Evolutionary conservation across 73 alveolate species (phyloP).

Genomic region (Breviolum minutum): DNA sequence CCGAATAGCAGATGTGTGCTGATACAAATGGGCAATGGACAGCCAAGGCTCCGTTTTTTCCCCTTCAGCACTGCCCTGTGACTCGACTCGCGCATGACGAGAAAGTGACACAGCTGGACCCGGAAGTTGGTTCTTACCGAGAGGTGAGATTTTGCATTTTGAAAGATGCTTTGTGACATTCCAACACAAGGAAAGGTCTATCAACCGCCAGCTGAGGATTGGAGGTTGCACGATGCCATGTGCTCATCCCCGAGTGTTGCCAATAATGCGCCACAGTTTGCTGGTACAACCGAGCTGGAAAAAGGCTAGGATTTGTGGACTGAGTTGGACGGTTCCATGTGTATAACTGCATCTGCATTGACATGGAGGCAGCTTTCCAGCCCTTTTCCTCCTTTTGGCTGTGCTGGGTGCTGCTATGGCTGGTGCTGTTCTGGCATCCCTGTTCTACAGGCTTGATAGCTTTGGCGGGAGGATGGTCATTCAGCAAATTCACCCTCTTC

Average conservation of each 20-base stretch:
- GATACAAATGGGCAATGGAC: background rate
- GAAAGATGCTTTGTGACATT: too few species aligned
- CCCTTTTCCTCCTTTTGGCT: slow-evolving; percentile 23
- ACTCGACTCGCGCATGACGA: background rate
- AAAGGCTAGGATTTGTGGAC: background rate
- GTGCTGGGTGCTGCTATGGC: slow-evolving; percentile 34
- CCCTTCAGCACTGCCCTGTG: slow-evolving; percentile 67
- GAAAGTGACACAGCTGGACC: too few species aligned
- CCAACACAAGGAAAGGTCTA: too few species aligned
- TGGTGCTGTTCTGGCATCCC: slow-evolving; percentile 49
- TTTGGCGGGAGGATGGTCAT: too few species aligned
- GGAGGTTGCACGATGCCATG: slow-evolving; percentile 73
- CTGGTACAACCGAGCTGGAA: slow-evolving; percentile 38
- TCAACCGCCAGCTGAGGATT: background rate
- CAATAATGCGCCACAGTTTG: slow-evolving; percentile 32
- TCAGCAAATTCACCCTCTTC: too few species aligned
- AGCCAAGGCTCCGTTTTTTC: slow-evolving; percentile 67
- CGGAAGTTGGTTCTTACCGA: too few species aligned
- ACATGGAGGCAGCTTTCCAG: slow-evolving; percentile 7
- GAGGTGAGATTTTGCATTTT: too few species aligned
- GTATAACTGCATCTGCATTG: background rate
- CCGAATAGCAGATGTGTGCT: background rate
- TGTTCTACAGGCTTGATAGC: background rate
- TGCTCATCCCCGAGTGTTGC: slow-evolving; percentile 35
- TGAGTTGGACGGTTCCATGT: too few species aligned